phyloP scores from a whole-genome alignment of 306 rosid species.

The Malus orientalis region DNA sequence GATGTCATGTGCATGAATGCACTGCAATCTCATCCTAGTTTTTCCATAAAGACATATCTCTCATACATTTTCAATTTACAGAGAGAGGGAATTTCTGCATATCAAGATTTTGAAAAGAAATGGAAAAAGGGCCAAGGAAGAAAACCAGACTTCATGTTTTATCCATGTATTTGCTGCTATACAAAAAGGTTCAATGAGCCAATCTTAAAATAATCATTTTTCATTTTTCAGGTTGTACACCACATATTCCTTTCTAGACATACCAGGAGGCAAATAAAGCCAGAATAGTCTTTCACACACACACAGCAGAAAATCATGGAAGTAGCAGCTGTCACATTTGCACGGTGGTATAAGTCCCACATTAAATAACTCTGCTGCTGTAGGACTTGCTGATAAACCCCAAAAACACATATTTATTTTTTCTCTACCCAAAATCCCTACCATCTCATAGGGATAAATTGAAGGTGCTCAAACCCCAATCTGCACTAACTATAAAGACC shows the following conservation, averaged over 20 bases:
- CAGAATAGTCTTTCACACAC: not conserved
- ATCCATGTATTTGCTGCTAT: slow-evolving; percentile 3
- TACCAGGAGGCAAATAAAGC: slow-evolving; percentile 11
- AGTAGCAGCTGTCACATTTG: not conserved
- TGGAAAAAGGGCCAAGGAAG: not conserved
- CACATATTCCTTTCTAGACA: slow-evolving; percentile 30
- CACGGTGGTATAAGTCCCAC: not conserved
- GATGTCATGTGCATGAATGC: not conserved
- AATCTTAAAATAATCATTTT: slow-evolving; percentile 15
- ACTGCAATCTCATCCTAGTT: not conserved
- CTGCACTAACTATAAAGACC: not conserved
- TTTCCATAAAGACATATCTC: not conserved
- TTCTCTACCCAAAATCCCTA: not conserved
- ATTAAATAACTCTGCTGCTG: not conserved
- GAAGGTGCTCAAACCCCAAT: not conserved
- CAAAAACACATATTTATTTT: not conserved
- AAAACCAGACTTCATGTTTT: not conserved
- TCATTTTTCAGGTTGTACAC: slow-evolving; percentile 34
- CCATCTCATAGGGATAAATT: not conserved
- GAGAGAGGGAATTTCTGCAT: not conserved
- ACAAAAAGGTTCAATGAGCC: slow-evolving; percentile 37
- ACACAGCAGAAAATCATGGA: not conserved
- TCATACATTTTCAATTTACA: not conserved
- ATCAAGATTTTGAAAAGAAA: not conserved
- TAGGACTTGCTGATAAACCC: not conserved